These are phyloP conservation scores for Diaporthe humulicola DNA, from an alignment of 2,329 filamentous ascomycete genomes.

Conservation along the genomic window DNA sequence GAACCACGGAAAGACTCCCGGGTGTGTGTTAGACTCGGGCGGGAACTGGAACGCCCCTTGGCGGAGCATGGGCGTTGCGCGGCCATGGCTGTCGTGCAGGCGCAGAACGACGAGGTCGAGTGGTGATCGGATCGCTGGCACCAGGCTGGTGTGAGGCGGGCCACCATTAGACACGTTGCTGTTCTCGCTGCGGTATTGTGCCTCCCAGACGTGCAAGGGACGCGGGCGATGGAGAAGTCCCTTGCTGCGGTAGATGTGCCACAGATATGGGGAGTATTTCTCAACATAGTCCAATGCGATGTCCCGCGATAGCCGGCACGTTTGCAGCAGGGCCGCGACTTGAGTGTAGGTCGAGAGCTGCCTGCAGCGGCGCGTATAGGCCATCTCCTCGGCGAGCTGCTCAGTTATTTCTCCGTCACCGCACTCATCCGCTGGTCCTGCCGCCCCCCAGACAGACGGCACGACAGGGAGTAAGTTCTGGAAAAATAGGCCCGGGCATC, in stretches of 20 bases:
- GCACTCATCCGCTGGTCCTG: background rate
- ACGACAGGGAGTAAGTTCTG: no score
- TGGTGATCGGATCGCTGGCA: background rate
- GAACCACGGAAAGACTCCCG: background rate
- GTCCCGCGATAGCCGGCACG: constrained; percentile 8
- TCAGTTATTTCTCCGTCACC: background rate
- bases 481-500: no score
- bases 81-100: background rate
- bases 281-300: background rate
- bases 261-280: background rate
- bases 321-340: background rate
- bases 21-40: background rate
- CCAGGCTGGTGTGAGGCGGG: background rate
- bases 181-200: background rate
- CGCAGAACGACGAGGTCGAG: constrained; percentile 14
- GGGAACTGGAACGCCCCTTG: background rate
- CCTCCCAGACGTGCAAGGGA: background rate
- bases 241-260: background rate
- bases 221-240: background rate
- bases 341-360: constrained; percentile 23
- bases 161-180: background rate
- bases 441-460: background rate
- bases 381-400: constrained; percentile 6
- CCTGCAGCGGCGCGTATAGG: constrained; percentile 22
- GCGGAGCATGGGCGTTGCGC: constrained; percentile 2